Evolutionary conservation across 805 yeast species (phyloP), one percentile per base, ranked within the genome.

Genomic region (Lachancea waltii): DNA sequence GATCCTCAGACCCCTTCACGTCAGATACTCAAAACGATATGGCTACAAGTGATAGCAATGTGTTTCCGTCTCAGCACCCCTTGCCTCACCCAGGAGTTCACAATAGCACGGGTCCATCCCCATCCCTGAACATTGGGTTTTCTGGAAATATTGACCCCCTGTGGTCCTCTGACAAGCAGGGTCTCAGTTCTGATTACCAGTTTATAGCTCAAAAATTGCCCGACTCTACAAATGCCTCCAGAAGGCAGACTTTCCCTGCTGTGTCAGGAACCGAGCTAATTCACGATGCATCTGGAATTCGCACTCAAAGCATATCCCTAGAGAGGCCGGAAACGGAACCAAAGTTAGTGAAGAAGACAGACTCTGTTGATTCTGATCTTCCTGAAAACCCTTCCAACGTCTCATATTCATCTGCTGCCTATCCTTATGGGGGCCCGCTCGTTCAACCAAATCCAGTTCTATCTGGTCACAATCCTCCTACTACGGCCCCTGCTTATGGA

Each of bases 171-270:
- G 15, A 16, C 13, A 28, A 24, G 7, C 36, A 25, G n/a, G 33
- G 29, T 25, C 28, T 27, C 24, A 32, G 34, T 22, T 26, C 42
- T 3, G 42, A 38, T 15, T 38, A 38, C 30, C 13, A 24, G 7
- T 33, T 38, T 15, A 36, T 38, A 4, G 18, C 36, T 5, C 32
- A 18, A 24, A 29, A 35, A 22, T 15, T 35, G 16, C 31, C 37
- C n/a, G 37, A 27, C 6, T 9, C 29, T 14, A 14, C 39, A 3
- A 35, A 33, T 24, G 35, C 54, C 4, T 44, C 51, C n/a, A 55
- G 64, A 46, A 59, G 64, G 44, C 62, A 59, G 45, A 58, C 62
- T 5, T 58, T 57, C 36, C 61, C 50, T 31, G 49, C 57, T 10
- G 35, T 54, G 19, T 55, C 63, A 17, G 50, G 54, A 4, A 46